Evolutionary conservation across 495 filamentous ascomycete species (phyloP), one percentile per base, ranked within the genome.

Genomic region (Penicillium malachiteum): DNA sequence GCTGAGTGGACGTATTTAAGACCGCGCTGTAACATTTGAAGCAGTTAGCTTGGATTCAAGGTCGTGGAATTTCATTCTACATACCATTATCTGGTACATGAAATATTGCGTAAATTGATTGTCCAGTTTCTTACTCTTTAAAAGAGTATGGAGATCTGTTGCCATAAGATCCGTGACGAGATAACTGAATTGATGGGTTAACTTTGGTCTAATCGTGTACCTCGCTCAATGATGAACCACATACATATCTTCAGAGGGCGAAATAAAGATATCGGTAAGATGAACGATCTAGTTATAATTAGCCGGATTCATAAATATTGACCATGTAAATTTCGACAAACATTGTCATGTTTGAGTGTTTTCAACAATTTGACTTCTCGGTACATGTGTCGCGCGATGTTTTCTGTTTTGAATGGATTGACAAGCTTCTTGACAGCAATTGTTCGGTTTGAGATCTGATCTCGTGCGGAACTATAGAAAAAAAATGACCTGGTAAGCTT

Each of bases 101-200:
- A 98, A 98, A 75, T 97, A 98, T 78, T 98, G 94, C 57, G 96
- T 96, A 76, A 97, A 98, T 68, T 98, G 93, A 73, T 96, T 96
- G 76, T 97, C 94, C 40, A 98, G 82, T 7, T 91, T 93, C 69
- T 92, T 81, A 18, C 93, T 94, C 54, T 92, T 96, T 56, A 98
- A 81, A 26, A 98, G 83, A 56, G 94, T 85, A 71, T 97, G 91
- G 37, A 98, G 82, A 66, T 98, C 94, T 58, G 94, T 98, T 39
- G 93, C 92, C 54, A 98, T 86, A 35, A 97, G 86, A 69, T 98
- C 94, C 54, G 94, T 98, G 59, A 98, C 94, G 60, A 97, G 94
- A 76, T 97, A 96, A 65, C 91, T 96, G 62, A 18, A 48, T 26
- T 30, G 11, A 4, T 13, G 8, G 9, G 13, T 59, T n/a, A 34